These are phyloP conservation scores for Colletotrichum abscissum DNA, from an alignment of 2,329 filamentous ascomycete species.

Conservation along the genomic window DNA sequence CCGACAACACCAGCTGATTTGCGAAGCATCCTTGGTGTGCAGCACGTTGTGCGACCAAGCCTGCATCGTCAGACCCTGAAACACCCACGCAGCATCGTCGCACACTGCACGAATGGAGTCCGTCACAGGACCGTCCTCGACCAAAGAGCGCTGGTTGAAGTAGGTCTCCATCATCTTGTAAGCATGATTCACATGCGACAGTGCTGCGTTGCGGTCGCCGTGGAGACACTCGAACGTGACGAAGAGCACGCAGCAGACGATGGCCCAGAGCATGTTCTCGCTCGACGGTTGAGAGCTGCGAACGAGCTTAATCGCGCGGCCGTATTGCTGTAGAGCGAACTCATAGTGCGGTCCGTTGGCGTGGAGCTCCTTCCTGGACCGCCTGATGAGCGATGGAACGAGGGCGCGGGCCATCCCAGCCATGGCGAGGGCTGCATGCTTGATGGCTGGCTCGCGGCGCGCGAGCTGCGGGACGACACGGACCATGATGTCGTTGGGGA, in stretches of 20 bases:
- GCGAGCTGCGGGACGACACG: slow-evolving; percentile 52
- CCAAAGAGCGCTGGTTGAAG: not conserved
- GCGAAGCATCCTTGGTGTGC: not conserved
- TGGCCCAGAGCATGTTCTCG: slow-evolving; percentile 50
- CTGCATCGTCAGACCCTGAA: slow-evolving; percentile 32
- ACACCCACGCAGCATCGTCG: slow-evolving; percentile 30
- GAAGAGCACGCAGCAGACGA: slow-evolving; percentile 52
- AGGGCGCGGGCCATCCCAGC: slow-evolving; percentile 41
- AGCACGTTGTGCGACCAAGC: slow-evolving; percentile 27
- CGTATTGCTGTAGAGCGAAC: slow-evolving; percentile 53
- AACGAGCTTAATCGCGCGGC: slow-evolving; percentile 52
- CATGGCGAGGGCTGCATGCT: slow-evolving; percentile 40
- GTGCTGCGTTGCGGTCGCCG: slow-evolving; percentile 51
- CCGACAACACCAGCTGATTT: slow-evolving; percentile 30
- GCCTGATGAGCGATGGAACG: slow-evolving; percentile 43
- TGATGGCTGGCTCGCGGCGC: slow-evolving; percentile 49
- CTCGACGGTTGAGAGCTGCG: slow-evolving; percentile 47
- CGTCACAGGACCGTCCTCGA: not conserved
- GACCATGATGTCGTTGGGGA: slow-evolving; percentile 48
- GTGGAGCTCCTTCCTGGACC: not conserved
- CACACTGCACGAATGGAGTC: slow-evolving; percentile 24
- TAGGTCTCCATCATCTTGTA: slow-evolving; percentile 34
- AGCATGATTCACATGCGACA: slow-evolving; percentile 53
- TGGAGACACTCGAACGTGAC: slow-evolving; percentile 54
- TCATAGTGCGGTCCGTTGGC: slow-evolving; percentile 42